Base-by-base conservation (phyloP, 1,284 basidiomycete genomes). In the Rugosomyces carneus region DNA sequence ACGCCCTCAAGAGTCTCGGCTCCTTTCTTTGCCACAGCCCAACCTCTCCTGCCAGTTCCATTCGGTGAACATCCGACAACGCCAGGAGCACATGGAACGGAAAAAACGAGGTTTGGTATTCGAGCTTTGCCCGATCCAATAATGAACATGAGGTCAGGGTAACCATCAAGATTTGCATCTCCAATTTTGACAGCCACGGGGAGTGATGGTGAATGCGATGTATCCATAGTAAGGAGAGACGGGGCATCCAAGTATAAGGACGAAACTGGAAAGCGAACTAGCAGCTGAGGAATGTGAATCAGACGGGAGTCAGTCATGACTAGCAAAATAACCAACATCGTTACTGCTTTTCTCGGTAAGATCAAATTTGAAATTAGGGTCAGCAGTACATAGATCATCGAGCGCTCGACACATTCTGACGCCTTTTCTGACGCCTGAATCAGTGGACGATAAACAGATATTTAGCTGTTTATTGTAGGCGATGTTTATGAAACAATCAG, bases 131-230 rank as follows among this genome's bases (percentile, higher is more conserved):
- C 72, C 13, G 71, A 66, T 1, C 71, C 75, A 37, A 67, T 55
- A 42, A 93, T 80, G 5, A 86, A 57, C 2, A 98, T 69, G 6
- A 98, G 59, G 57, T 99, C 96, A 0, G 96, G 94, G 68, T 90
- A 98, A 0, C 96, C 96, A 60, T 99, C 94, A 29, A 95, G 75
- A 64, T 98, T 90, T 48, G 79, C 86, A 66, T 99, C 96, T 34
- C 94, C 96, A 0, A 94, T 67, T 48, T 84, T 85, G 34, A 98
- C 65, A 0, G 89, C 74, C 5, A 93, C 66, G 0, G 94, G 93
- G 1, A 94, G 62, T 0, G 80, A 58, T 0, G 86, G 83, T 0
- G 65, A 66, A 45, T 75, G 67, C 4, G 80, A 75, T 37, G 75
- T 80, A 57, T 89, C 86, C 20, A 78, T 66, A 11, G 92, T 76